Evolutionary conservation across 768 basidiomycete genomes (phyloP).

Genomic region (Leccinum disarticulatum): DNA sequence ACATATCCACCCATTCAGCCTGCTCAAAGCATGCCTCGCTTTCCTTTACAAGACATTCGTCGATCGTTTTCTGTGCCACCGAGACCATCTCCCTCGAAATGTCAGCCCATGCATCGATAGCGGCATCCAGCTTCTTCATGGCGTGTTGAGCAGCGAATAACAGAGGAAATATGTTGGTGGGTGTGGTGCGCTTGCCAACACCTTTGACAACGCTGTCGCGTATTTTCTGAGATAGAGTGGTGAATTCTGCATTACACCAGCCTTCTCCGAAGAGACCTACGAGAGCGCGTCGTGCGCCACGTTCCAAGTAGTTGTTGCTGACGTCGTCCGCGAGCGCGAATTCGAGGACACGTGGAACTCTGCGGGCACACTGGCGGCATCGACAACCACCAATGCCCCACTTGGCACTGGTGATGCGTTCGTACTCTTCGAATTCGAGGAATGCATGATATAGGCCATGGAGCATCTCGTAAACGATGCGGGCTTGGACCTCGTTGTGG

Average conservation of each 20-base stretch:
- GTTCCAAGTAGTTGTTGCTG: slow-evolving; percentile 65
- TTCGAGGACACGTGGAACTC: slow-evolving; percentile 80
- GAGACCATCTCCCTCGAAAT: slow-evolving; percentile 59
- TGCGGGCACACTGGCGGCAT: slow-evolving; percentile 78
- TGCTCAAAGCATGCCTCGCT: slow-evolving; percentile 66
- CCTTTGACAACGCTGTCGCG: slow-evolving; percentile 72
- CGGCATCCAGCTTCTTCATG: slow-evolving; percentile 48
- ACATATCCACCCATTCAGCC: slow-evolving; percentile 70
- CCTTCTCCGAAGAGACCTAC: slow-evolving; percentile 86
- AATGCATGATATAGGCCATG: slow-evolving; percentile 89
- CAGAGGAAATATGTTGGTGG: slow-evolving; percentile 64
- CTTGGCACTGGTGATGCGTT: slow-evolving; percentile 65
- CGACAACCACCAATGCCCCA: slow-evolving; percentile 86
- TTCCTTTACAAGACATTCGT: slow-evolving; percentile 58
- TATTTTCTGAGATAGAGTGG: slow-evolving; percentile 60
- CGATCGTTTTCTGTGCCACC: slow-evolving; percentile 57
- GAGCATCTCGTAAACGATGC: slow-evolving; percentile 84
- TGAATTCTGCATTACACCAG: slow-evolving; percentile 86
- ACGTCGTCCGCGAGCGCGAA: slow-evolving; percentile 81
- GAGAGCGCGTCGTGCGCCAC: slow-evolving; percentile 70
- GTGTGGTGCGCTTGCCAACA: slow-evolving; percentile 65
- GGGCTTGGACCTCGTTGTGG: slow-evolving; percentile 75
- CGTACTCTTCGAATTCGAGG: slow-evolving; percentile 77
- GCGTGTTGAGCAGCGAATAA: slow-evolving; percentile 68
- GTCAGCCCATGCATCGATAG: slow-evolving; percentile 53